These are phyloP conservation scores for Gynostemma pentaphyllum DNA, from an alignment of 306 rosid genomes.

Conservation along the genomic window DNA sequence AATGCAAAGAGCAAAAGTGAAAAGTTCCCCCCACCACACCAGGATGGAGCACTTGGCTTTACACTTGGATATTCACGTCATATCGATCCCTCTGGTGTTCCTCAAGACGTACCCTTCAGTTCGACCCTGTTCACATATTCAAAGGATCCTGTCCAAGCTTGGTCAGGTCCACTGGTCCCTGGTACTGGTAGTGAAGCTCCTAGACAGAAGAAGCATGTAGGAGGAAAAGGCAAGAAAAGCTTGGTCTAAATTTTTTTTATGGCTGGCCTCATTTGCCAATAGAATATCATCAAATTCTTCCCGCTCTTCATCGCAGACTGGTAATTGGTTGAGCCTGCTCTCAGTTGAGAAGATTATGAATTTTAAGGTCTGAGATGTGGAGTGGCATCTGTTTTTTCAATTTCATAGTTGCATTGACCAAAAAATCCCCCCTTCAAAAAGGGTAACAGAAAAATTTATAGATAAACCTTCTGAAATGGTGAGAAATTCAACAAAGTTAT, in stretches of 20 bases:
- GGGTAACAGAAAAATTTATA: background rate
- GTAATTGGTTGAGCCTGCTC: background rate
- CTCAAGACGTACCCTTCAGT: conserved; percentile 32
- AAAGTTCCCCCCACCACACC: conserved; percentile 74
- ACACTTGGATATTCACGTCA: conserved; percentile 55
- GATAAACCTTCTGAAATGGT: conserved; percentile 7
- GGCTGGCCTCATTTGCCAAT: conserved; percentile 5
- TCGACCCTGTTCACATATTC: conserved; percentile 35
- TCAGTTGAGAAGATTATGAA: background rate
- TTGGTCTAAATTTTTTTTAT: conserved; percentile 8
- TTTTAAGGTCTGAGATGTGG: background rate
- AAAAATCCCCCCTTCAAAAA: background rate
- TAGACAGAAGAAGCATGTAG: conserved; percentile 10
- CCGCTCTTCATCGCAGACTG: background rate
- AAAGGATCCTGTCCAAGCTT: conserved; percentile 49
- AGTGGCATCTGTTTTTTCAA: conserved; percentile 3
- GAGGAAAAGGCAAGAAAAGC: conserved; percentile 12
- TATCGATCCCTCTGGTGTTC: conserved; percentile 45
- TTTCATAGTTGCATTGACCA: background rate
- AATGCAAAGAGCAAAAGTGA: conserved; percentile 81
- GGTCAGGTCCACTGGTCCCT: conserved; percentile 68
- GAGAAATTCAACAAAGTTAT: conserved; percentile 13
- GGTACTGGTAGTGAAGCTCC: conserved; percentile 25
- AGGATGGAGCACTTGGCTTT: conserved; percentile 57
- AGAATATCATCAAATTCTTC: conserved; percentile 3